phyloP scores from a whole-genome alignment of 495 filamentous ascomycete genomes.

The Pyrenula aspistea region DNA sequence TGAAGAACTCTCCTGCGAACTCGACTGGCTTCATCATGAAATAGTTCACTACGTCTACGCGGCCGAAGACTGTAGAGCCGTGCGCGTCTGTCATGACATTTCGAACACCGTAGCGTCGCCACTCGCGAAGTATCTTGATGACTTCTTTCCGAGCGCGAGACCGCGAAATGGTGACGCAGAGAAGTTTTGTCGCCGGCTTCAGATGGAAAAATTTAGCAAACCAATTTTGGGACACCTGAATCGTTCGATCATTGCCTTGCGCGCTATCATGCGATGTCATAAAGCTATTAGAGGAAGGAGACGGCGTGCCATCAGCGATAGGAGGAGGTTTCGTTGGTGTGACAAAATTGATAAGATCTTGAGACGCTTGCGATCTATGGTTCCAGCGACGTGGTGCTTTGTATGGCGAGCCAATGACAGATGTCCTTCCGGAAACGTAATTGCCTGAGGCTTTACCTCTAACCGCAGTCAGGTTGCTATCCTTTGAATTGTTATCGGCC shows the following conservation, averaged over 20 bases:
- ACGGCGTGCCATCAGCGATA: not conserved
- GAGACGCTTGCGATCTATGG: constrained; percentile 2
- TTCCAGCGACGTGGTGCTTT: not conserved
- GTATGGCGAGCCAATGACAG: too few relatives aligned
- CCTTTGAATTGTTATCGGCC: not conserved
- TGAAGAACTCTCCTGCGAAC: constrained; percentile 75
- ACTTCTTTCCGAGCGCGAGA: constrained; percentile 63
- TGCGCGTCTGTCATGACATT: constrained; percentile 63
- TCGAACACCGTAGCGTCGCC: constrained; percentile 67
- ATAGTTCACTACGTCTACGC: constrained; percentile 59
- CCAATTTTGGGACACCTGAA: constrained; percentile 51
- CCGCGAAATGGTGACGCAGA: constrained; percentile 63
- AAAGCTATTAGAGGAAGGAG: constrained; percentile 7
- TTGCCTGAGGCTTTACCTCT: too few relatives aligned
- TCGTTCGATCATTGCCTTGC: constrained; percentile 6
- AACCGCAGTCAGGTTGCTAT: not conserved
- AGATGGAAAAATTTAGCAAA: constrained; percentile 77
- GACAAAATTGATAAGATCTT: constrained; percentile 11
- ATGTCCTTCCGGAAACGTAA: too few relatives aligned
- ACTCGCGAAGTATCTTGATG: constrained; percentile 57
- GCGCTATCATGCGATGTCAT: constrained; percentile 1
- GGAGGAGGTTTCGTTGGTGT: constrained; percentile 4
- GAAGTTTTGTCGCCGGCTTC: constrained; percentile 60
- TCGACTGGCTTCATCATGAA: constrained; percentile 65
- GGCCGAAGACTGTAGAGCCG: constrained; percentile 60